Evolutionary conservation across 495 filamentous ascomycete genomes (phyloP).

Genomic region (Lepraria neglecta): DNA sequence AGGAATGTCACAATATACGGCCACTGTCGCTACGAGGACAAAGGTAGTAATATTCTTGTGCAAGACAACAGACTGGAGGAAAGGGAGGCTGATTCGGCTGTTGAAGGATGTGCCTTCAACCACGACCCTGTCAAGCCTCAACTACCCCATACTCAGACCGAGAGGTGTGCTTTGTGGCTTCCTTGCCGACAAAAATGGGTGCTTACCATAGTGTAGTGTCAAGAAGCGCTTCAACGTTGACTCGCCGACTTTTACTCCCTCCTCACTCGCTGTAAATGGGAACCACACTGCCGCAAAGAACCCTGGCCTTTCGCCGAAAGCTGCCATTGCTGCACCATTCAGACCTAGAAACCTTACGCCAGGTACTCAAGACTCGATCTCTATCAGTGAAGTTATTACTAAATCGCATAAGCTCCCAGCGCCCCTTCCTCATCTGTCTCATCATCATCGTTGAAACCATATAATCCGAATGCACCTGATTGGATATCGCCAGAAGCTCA

Average conservation of each 20-base stretch:
- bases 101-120: constrained; percentile 76
- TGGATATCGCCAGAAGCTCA: constrained; percentile 57
- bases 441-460: constrained; percentile 20
- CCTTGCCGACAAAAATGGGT: neutral
- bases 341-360: constrained; percentile 56
- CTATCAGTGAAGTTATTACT: neutral
- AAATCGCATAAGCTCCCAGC: constrained; percentile 18
- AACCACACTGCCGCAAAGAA: constrained; percentile 50
- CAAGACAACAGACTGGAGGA: constrained; percentile 1
- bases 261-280: constrained; percentile 46
- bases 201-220: constrained; percentile 33
- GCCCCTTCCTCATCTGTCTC: constrained; percentile 22
- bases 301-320: constrained; percentile 72
- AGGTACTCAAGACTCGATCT: constrained; percentile 27
- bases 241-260: constrained; percentile 89
- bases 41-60: constrained; percentile 42
- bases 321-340: constrained; percentile 85
- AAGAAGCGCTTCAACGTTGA: constrained; percentile 91
- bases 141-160: constrained; percentile 44
- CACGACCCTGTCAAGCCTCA: constrained; percentile 66
- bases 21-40: constrained; percentile 84
- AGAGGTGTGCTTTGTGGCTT: constrained; percentile 44
- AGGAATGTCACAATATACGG: constrained; percentile 93
- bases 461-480: constrained; percentile 41
- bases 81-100: constrained; percentile 18